Evolutionary conservation across 2,329 filamentous ascomycete genomes (phyloP).

Genomic region (Aureobasidium sp.): DNA sequence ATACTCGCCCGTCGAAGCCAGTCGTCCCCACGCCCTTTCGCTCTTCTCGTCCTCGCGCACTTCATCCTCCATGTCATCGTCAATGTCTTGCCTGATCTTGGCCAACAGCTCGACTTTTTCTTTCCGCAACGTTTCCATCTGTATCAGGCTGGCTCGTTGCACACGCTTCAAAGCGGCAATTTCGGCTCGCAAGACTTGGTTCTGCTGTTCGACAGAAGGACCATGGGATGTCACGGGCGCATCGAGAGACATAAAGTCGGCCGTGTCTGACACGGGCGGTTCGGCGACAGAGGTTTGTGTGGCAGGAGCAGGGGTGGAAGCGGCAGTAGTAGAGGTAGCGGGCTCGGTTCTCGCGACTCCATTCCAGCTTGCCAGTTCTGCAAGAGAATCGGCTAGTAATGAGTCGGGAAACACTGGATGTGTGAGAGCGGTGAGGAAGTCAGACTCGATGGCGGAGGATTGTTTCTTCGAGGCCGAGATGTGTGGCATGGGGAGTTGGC

Average conservation of each 20-base stretch:
- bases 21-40: slow-evolving; percentile 7
- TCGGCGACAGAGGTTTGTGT: slow-evolving; percentile 20
- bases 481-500: slow-evolving; percentile 24
- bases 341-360: slow-evolving; percentile 15
- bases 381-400: slow-evolving; percentile 30
- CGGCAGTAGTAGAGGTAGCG: slow-evolving; percentile 24
- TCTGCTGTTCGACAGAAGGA: slow-evolving; percentile 24
- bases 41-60: slow-evolving; percentile 1
- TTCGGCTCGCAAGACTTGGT: slow-evolving; percentile 30
- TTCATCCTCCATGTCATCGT: slow-evolving; percentile 1
- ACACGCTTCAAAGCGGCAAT: slow-evolving; percentile 39
- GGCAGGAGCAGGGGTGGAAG: slow-evolving; percentile 13
- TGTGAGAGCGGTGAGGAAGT: slow-evolving; percentile 37
- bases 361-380: slow-evolving; percentile 32
- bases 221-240: slow-evolving; percentile 15
- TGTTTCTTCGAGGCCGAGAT: slow-evolving; percentile 27
- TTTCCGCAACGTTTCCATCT: slow-evolving; percentile 37
- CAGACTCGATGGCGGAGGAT: slow-evolving; percentile 3
- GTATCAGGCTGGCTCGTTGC: slow-evolving; percentile 40
- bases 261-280: slow-evolving; percentile 19
- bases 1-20: neutral
- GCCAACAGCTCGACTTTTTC: slow-evolving; percentile 34
- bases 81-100: slow-evolving; percentile 18
- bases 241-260: slow-evolving; percentile 35
- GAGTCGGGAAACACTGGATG: slow-evolving; percentile 37